Percentiles rank a stretch among this genome's conserved stretches.
These are phyloP conservation scores for Saksenaea vasiformis DNA, from an alignment of 371 early-diverging fungal genomes.

Conservation along the genomic window DNA sequence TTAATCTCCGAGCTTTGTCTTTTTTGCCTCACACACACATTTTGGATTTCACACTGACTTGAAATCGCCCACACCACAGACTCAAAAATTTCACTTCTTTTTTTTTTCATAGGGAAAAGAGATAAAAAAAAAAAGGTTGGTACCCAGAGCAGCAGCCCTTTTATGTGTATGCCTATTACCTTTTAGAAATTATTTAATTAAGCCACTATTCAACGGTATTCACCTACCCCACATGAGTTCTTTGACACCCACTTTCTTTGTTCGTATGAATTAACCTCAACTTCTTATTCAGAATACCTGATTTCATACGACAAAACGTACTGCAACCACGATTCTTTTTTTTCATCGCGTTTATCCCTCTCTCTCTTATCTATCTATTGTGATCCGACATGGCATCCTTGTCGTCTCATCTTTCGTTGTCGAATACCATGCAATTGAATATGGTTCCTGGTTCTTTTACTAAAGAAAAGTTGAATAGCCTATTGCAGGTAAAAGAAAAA, in stretches of 20 bases:
- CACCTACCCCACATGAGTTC: too few relatives aligned
- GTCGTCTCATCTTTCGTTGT: neutral
- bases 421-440: neutral
- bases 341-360: neutral
- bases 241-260: too few relatives aligned
- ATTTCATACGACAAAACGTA: neutral
- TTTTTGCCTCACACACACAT: neutral
- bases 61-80: too few relatives aligned
- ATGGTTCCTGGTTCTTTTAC: slow-evolving; percentile 29
- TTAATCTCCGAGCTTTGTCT: too few relatives aligned
- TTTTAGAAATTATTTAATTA: neutral
- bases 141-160: neutral
- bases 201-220: neutral
- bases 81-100: neutral
- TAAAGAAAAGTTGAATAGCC: slow-evolving; percentile 36
- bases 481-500: slow-evolving; percentile 48
- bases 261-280: too few relatives aligned
- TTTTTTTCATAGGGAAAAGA: neutral
- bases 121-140: neutral
- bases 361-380: neutral
- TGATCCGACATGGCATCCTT: neutral
- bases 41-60: neutral
- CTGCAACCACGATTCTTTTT: neutral
- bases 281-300: too few relatives aligned
- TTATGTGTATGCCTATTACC: neutral